Evolutionary conservation across 1,139 yeast species (phyloP).

Genomic region (Debaryomyces nepalensis): DNA sequence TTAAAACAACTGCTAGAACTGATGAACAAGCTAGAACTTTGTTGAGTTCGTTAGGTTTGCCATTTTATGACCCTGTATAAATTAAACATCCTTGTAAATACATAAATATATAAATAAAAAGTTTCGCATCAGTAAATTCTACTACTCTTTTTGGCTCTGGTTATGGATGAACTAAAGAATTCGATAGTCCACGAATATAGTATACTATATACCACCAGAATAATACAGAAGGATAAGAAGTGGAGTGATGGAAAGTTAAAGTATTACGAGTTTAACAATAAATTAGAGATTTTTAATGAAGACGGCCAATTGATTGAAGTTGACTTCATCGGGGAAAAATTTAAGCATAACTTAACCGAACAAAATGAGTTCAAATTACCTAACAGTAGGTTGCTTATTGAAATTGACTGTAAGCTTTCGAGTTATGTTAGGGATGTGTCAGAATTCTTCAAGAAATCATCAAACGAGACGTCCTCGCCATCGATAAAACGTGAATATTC

Average conservation of each 20-base stretch:
- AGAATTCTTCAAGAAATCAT: conserved; percentile 13
- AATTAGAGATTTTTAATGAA: conserved; percentile 48
- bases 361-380: conserved; percentile 24
- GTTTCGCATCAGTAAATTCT: conserved; percentile 15
- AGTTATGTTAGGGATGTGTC: conserved; percentile 23
- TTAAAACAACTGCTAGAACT: conserved; percentile 88
- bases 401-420: conserved; percentile 21
- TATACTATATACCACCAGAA: conserved; percentile 48
- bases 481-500: neutral
- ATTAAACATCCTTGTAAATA: conserved; percentile 10
- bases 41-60: conserved; percentile 81
- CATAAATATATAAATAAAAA: conserved; percentile 5
- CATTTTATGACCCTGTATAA: conserved; percentile 49
- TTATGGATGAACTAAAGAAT: conserved; percentile 13
- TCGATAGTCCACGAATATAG: conserved; percentile 19
- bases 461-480: neutral
- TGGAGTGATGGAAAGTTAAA: conserved; percentile 60
- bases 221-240: conserved; percentile 53
- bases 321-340: conserved; percentile 32
- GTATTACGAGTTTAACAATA: conserved; percentile 53
- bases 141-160: conserved; percentile 17
- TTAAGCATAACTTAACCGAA: conserved; percentile 16
- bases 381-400: conserved; percentile 20
- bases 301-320: conserved; percentile 40
- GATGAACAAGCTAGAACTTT: conserved; percentile 91